phyloP scores from a whole-genome alignment of 169 alveolate genomes.

The Plasmodium vinckei region DNA sequence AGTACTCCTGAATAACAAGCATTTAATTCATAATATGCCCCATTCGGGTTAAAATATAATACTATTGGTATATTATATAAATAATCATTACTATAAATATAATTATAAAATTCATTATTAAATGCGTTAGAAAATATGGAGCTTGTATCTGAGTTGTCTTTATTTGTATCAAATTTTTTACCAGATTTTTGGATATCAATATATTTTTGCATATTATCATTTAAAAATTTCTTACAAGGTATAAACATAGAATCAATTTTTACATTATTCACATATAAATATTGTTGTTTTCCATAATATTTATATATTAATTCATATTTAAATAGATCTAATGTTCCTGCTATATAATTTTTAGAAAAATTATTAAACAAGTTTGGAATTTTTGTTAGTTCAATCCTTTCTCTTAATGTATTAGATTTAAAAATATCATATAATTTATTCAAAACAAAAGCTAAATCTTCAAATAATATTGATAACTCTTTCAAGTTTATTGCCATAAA shows the following conservation, averaged over 20 bases:
- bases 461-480: conserved; percentile 11
- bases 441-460: conserved; percentile 21
- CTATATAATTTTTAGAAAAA: conserved; percentile 42
- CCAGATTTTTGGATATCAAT: conserved; percentile 8
- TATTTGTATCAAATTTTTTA: not conserved
- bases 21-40: conserved; percentile 68
- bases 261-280: conserved; percentile 18
- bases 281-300: conserved; percentile 69
- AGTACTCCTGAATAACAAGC: conserved; percentile 55
- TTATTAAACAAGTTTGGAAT: not conserved
- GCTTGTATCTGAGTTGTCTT: conserved; percentile 1
- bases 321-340: conserved; percentile 68
- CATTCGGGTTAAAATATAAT: conserved; percentile 70
- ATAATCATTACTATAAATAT: conserved; percentile 59
- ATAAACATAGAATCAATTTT: conserved; percentile 74
- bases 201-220: conserved; percentile 51
- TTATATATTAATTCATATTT: conserved; percentile 65
- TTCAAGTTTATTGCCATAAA: conserved; percentile 18
- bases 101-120: conserved; percentile 72
- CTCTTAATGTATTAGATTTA: conserved; percentile 28
- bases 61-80: conserved; percentile 54
- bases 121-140: conserved; percentile 47
- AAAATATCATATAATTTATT: conserved; percentile 46
- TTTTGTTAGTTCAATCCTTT: conserved; percentile 18
- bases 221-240: conserved; percentile 61